Base-by-base conservation (phyloP, 2,329 filamentous ascomycete species). In the Aureobasidium sp. region DNA sequence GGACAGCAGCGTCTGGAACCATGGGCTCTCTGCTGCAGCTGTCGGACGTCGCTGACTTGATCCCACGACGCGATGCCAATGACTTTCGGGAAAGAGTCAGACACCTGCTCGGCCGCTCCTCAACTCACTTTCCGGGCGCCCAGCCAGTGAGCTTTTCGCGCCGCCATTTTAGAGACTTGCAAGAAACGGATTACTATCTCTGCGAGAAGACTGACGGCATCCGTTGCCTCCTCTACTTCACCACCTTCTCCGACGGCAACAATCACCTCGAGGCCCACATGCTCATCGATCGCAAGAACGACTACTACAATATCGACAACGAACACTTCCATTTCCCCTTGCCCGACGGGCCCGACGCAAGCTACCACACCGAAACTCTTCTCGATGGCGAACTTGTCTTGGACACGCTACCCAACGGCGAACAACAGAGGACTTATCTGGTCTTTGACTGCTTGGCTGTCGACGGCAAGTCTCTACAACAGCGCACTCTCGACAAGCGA, bases 141-240 rank as follows among this genome's bases (percentile, higher is more conserved):
- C 94, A 99, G 75, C 94, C 94, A 15, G 92, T 99, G 66, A 96
- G 90, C 71, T 99, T 99, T 73, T 82, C 89, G 61, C 82, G 88
- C 63, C 82, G 84, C 69, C 94, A 99, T 74, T 76, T 97, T 10
- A 78, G 86, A n/a, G 92, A 95, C 77, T 82, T 99, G 39, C 85
- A 87, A 65, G 81, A 82, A 63, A 82, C 89, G 71, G 94, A 97
- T 76, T 99, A 97, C 79, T 99, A 92, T 73, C 89, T 99, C 66
- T 97, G 93, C 80, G 94, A 99, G 77, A 99, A 99, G 79, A 96
- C 93, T 0, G 94, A 99, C 72, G 94, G 94, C 61, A 90, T 97
- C 66, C 87, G 94, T 66, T 97, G 95, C 74, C 84, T 99, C n/a
- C 84, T 99, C 66, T 97, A 95, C 79, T 86, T 94, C 67, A 91